These are phyloP conservation scores for Starmerella etchellsii DNA, from an alignment of 805 yeast genomes.

Conservation along the genomic window DNA sequence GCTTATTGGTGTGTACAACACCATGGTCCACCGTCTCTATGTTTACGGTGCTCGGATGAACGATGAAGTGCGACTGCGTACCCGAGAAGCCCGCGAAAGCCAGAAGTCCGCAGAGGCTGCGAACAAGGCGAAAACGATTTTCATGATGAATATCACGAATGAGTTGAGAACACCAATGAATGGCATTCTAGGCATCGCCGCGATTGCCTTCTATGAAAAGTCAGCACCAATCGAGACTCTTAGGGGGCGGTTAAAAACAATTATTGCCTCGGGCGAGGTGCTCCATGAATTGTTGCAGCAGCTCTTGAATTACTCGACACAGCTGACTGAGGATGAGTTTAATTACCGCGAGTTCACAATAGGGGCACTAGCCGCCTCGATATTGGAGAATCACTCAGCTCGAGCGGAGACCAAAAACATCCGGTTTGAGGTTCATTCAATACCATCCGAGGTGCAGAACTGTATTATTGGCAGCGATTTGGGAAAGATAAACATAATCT, in stretches of 20 bases:
- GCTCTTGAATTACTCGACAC: constrained; percentile 74
- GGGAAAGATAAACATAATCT: constrained; percentile 74
- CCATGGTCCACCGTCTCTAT: constrained; percentile 79
- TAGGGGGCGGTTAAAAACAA: constrained; percentile 60
- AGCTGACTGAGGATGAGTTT: constrained; percentile 71
- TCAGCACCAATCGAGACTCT: constrained; percentile 42
- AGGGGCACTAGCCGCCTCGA: constrained; percentile 63
- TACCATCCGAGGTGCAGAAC: constrained; percentile 38
- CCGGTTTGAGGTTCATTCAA: constrained; percentile 41
- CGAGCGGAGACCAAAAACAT: constrained; percentile 49
- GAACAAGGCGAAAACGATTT: constrained; percentile 86
- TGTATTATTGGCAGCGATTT: constrained; percentile 66
- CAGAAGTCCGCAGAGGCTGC: constrained; percentile 43
- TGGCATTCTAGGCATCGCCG: constrained; percentile 92
- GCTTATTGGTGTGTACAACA: constrained; percentile 75
- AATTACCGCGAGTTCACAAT: constrained; percentile 68
- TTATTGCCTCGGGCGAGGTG: constrained; percentile 80
- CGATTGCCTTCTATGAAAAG: constrained; percentile 77
- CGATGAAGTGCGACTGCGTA: constrained; percentile 74
- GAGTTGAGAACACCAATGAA: constrained; percentile 90
- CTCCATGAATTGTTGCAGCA: constrained; percentile 81
- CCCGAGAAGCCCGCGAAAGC: constrained; percentile 64
- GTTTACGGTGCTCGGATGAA: constrained; percentile 74
- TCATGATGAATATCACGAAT: constrained; percentile 86
- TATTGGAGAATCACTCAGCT: constrained; percentile 61